phyloP scores from a whole-genome alignment of 2,329 filamentous ascomycete species.

The Xylariomycetidae sp. region DNA sequence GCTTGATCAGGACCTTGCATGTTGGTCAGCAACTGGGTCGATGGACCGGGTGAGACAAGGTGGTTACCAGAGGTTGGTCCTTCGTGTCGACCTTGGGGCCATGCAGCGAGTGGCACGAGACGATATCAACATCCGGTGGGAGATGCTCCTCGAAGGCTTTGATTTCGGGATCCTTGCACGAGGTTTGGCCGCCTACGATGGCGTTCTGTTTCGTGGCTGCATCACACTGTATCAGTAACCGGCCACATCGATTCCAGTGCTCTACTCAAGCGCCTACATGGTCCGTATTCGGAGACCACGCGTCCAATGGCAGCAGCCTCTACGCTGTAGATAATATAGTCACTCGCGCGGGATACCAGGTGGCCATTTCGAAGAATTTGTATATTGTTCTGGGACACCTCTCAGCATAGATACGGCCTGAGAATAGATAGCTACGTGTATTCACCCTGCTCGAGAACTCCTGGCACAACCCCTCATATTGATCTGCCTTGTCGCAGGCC shows the following conservation, averaged over 20 bases:
- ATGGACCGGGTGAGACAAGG: background rate
- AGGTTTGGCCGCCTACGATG: constrained; percentile 95
- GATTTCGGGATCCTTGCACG: constrained; percentile 96
- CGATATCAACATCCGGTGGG: constrained; percentile 81
- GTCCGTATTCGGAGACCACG: constrained; percentile 83
- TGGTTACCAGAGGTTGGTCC: constrained; percentile 77
- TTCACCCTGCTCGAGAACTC: constrained; percentile 84
- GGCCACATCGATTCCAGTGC: no score
- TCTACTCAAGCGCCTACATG: constrained; percentile 60
- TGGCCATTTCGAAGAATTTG: constrained; percentile 91
- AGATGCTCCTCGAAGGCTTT: constrained; percentile 86
- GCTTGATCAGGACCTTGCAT: constrained; percentile 85
- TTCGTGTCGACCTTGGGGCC: constrained; percentile 83
- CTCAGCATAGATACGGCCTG: constrained; percentile 40
- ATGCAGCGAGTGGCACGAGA: constrained; percentile 95
- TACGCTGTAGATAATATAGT: constrained; percentile 98
- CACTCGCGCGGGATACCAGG: constrained; percentile 89
- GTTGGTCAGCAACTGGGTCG: constrained; percentile 3
- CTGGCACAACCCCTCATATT: constrained; percentile 70
- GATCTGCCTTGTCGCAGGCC: constrained; percentile 89
- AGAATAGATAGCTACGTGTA: constrained; percentile 26
- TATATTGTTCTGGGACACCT: constrained; percentile 67
- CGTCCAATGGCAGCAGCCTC: constrained; percentile 85
- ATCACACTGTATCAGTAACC: constrained; percentile 6
- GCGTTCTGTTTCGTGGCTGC: constrained; percentile 89